Percentiles rank a stretch among this genome's conserved stretches.
Evolutionary conservation across 805 yeast genomes (phyloP).

Genomic region (Candida silvicultrix): DNA sequence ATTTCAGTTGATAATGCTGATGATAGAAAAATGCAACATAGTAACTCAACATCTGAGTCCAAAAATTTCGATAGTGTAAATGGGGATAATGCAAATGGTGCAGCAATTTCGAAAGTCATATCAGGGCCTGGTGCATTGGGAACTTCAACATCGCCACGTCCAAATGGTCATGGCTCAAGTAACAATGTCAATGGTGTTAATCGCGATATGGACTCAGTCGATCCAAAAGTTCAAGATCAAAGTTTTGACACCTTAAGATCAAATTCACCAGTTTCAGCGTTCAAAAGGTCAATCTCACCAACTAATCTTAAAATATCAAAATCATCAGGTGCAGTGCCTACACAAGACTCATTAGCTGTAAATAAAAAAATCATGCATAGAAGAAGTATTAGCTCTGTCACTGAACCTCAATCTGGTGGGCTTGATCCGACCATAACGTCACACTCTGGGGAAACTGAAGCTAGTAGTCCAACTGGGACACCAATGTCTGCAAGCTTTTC

Average conservation of each 20-base stretch:
- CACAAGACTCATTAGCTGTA: background rate
- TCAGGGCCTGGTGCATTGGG: background rate
- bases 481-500: background rate
- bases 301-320: background rate
- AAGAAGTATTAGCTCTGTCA: background rate
- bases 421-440: background rate
- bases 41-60: background rate
- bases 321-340: background rate
- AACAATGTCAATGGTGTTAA: background rate
- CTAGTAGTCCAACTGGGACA: constrained; percentile 1
- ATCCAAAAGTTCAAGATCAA: constrained; percentile 1
- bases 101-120: background rate
- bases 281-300: constrained; percentile 15
- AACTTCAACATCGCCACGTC: background rate
- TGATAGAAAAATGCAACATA: background rate
- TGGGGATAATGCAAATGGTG: background rate
- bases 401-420: background rate
- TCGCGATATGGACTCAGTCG: constrained; percentile 12
- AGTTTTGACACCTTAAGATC: constrained; percentile 3
- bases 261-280: constrained; percentile 4
- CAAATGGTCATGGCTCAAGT: background rate
- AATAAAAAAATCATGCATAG: background rate
- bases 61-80: background rate
- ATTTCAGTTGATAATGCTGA: background rate
- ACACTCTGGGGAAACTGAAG: background rate